Percentiles rank a stretch among this genome's conserved stretches.
phyloP scores from a whole-genome alignment of 495 filamentous ascomycete genomes.

The Letharia lupina region DNA sequence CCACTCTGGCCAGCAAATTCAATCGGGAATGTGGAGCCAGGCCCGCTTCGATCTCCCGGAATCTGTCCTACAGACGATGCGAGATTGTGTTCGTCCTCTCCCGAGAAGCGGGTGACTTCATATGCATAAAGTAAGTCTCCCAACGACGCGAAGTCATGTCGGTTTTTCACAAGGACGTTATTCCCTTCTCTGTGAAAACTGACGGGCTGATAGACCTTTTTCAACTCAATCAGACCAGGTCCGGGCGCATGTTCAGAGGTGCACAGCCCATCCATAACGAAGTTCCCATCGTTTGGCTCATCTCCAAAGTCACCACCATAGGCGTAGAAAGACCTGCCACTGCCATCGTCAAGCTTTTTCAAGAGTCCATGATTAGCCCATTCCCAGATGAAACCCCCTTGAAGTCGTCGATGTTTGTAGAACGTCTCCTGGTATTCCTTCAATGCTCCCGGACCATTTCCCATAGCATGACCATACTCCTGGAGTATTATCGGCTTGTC shows the following conservation, averaged over 20 bases:
- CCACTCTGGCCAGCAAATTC: neutral
- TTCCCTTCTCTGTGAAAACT: constrained; percentile 22
- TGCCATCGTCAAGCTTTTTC: constrained; percentile 42
- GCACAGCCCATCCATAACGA: constrained; percentile 59
- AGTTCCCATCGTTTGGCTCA: constrained; percentile 53
- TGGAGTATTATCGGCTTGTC: constrained; percentile 55
- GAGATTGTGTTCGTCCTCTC: constrained; percentile 19
- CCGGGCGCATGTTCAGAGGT: constrained; percentile 49
- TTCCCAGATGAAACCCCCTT: constrained; percentile 67
- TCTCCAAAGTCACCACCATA: constrained; percentile 65
- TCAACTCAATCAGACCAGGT: constrained; percentile 51
- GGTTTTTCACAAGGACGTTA: constrained; percentile 35
- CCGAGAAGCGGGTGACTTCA: constrained; percentile 6
- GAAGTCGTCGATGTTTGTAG: constrained; percentile 46
- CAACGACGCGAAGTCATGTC: constrained; percentile 45
- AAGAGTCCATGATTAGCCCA: constrained; percentile 64
- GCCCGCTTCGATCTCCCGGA: neutral
- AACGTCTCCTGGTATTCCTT: constrained; percentile 58
- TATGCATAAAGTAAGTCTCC: constrained; percentile 5
- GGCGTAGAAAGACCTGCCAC: constrained; percentile 44
- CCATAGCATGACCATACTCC: constrained; percentile 66
- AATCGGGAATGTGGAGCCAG: constrained; percentile 8
- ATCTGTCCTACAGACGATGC: constrained; percentile 13
- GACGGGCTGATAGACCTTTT: constrained; percentile 54
- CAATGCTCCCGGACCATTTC: constrained; percentile 59